Conservation (phyloP, 108 stramenopile species). For the Cyclotella baltica region DNA sequence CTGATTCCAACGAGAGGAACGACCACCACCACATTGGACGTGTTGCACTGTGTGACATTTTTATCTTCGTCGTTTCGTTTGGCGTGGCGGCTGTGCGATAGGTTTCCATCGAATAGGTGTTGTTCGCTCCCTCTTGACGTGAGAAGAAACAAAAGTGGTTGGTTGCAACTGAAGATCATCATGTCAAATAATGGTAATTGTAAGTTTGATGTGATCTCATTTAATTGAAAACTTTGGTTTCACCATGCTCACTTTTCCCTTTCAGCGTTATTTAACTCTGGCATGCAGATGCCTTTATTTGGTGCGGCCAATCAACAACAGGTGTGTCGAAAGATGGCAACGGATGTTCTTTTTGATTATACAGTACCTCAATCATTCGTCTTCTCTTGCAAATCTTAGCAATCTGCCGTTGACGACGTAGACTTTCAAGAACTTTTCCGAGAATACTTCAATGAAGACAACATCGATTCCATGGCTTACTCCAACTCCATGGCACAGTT, state of each 20-base stretch:
- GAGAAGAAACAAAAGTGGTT: too few species aligned
- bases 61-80: too few species aligned
- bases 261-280: slow-evolving; percentile 9
- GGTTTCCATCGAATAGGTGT: neutral
- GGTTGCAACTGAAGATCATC: neutral
- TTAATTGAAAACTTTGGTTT: neutral
- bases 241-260: neutral
- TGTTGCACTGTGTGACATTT: too few species aligned
- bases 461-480: neutral
- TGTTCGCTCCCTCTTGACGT: too few species aligned
- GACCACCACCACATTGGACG: too few species aligned
- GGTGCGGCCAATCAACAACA: slow-evolving; percentile 36
- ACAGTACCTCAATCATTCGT: neutral
- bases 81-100: too few species aligned
- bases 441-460: slow-evolving; percentile 58
- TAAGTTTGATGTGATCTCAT: slow-evolving; percentile 8
- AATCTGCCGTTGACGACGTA: slow-evolving; percentile 33
- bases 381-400: neutral
- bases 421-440: slow-evolving; percentile 55
- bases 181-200: slow-evolving; percentile 38
- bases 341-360: neutral
- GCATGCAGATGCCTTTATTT: slow-evolving; percentile 50
- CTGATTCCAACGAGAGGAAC: too few species aligned
- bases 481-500: slow-evolving; percentile 27
- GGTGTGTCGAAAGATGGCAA: slow-evolving; percentile 4